Evolutionary conservation across 257 asterid genomes (phyloP).

Genomic region (Solanum boliviense): DNA sequence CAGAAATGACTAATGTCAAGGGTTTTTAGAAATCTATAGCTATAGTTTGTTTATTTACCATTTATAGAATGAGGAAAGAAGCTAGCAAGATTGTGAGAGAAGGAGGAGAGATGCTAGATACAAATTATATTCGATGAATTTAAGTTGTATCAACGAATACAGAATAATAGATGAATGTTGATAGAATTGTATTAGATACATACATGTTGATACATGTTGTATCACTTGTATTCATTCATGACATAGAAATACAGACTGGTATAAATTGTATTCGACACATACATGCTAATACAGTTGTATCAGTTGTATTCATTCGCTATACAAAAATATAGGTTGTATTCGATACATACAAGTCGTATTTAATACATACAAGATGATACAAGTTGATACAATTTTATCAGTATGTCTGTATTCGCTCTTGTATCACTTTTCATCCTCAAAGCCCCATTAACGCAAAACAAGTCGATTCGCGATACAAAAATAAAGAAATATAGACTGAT

Average conservation of each 20-base stretch:
- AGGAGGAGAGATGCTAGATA: not conserved
- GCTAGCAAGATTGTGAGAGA: not conserved
- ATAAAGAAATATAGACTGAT: not conserved
- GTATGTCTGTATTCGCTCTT: too few relatives aligned
- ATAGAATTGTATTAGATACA: not conserved
- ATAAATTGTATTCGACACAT: too few relatives aligned
- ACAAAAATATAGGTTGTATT: not conserved
- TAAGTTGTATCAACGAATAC: too few relatives aligned
- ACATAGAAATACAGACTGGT: not conserved
- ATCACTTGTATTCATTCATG: not conserved
- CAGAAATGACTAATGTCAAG: not conserved
- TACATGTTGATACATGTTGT: not conserved
- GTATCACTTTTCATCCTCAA: not conserved
- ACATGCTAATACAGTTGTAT: too few relatives aligned
- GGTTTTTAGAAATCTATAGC: not conserved
- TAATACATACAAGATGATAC: not conserved
- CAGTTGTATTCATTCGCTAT: not conserved
- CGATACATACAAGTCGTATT: not conserved
- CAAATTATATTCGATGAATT: not conserved
- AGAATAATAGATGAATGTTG: not conserved
- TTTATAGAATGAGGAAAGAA: not conserved
- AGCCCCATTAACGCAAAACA: too few relatives aligned
- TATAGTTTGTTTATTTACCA: not conserved
- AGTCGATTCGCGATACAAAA: too few relatives aligned
- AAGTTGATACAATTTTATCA: not conserved